A percentile compares a stretch with the other conserved stretches of the same genome.
phyloP scores from a whole-genome alignment of 1,284 basidiomycete species.

The Prillingera fragicola region DNA sequence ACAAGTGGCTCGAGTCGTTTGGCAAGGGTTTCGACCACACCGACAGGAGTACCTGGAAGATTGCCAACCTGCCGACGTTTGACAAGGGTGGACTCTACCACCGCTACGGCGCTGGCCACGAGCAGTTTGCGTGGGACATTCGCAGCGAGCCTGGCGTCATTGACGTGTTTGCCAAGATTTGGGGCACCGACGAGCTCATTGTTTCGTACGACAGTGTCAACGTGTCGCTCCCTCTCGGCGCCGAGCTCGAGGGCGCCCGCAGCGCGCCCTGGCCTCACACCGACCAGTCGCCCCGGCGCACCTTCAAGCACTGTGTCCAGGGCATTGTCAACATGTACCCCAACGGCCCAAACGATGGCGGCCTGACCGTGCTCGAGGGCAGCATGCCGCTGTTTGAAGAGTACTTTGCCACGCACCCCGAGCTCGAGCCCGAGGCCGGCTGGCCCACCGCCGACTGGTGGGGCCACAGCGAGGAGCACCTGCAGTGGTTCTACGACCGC shows the following conservation, averaged over 20 bases:
- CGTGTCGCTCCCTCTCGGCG: slow-evolving; percentile 39
- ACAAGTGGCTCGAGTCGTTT: slow-evolving; percentile 43
- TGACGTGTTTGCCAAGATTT: slow-evolving; percentile 43
- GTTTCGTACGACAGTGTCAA: slow-evolving; percentile 44
- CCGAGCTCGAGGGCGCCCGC: slow-evolving; percentile 22
- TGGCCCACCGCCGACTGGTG: slow-evolving; percentile 40
- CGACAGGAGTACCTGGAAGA: slow-evolving; percentile 42
- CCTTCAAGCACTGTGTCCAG: slow-evolving; percentile 46
- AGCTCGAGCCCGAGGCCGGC: slow-evolving; percentile 36
- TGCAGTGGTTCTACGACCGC: slow-evolving; percentile 37
- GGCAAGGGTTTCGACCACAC: slow-evolving; percentile 43
- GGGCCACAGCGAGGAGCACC: slow-evolving; percentile 28
- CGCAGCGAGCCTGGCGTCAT: slow-evolving; percentile 40
- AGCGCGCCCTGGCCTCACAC: slow-evolving; percentile 44
- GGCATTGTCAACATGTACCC: slow-evolving; percentile 46
- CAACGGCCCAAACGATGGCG: slow-evolving; percentile 49
- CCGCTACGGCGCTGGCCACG: slow-evolving; percentile 40
- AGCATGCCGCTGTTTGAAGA: slow-evolving; percentile 38
- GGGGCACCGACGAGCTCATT: slow-evolving; percentile 47
- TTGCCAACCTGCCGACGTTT: slow-evolving; percentile 40
- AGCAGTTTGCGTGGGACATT: slow-evolving; percentile 48
- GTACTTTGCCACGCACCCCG: slow-evolving; percentile 40
- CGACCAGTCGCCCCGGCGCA: slow-evolving; percentile 43
- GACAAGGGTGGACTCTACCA: slow-evolving; percentile 38
- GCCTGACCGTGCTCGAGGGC: slow-evolving; percentile 47